A percentile compares a stretch with the other conserved stretches of the same genome.
These are phyloP conservation scores for Casuarina cunninghamiana DNA, from an alignment of 306 rosid genomes.

Conservation along the genomic window DNA sequence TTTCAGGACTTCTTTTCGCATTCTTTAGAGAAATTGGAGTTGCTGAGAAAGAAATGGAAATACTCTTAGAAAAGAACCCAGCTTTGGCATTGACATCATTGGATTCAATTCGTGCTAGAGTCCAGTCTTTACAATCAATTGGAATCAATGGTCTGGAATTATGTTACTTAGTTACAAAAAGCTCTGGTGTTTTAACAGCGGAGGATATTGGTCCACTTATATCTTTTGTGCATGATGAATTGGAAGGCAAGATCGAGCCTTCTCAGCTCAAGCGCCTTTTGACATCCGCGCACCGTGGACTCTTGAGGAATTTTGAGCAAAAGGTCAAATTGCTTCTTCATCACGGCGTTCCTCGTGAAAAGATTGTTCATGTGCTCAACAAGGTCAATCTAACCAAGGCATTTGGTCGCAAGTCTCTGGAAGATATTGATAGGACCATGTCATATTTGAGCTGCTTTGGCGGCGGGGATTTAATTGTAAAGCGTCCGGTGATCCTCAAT, in stretches of 20 bases:
- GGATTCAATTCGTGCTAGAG: conserved; percentile 44
- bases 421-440: conserved; percentile 48
- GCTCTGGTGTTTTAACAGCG: conserved; percentile 43
- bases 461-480: conserved; percentile 54
- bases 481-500: conserved; percentile 53
- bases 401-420: conserved; percentile 50
- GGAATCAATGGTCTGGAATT: conserved; percentile 49
- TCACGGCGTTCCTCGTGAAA: conserved; percentile 51
- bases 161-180: conserved; percentile 36
- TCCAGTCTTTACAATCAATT: conserved; percentile 43
- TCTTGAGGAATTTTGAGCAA: conserved; percentile 47
- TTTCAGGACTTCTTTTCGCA: conserved; percentile 48
- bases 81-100: conserved; percentile 29
- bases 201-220: conserved; percentile 50
- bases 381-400: conserved; percentile 59
- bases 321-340: conserved; percentile 54
- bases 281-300: conserved; percentile 27
- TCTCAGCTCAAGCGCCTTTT: conserved; percentile 50
- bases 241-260: conserved; percentile 49
- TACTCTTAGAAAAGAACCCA: conserved; percentile 42
- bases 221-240: conserved; percentile 42
- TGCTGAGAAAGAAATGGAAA: conserved; percentile 32
- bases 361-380: conserved; percentile 55
- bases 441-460: conserved; percentile 55
- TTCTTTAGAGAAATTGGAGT: conserved; percentile 57